A percentile compares a stretch with the other conserved stretches of the same genome.
These are phyloP conservation scores for Elsinoe necatrix DNA, from an alignment of 2,329 filamentous ascomycete genomes.

Conservation along the genomic window DNA sequence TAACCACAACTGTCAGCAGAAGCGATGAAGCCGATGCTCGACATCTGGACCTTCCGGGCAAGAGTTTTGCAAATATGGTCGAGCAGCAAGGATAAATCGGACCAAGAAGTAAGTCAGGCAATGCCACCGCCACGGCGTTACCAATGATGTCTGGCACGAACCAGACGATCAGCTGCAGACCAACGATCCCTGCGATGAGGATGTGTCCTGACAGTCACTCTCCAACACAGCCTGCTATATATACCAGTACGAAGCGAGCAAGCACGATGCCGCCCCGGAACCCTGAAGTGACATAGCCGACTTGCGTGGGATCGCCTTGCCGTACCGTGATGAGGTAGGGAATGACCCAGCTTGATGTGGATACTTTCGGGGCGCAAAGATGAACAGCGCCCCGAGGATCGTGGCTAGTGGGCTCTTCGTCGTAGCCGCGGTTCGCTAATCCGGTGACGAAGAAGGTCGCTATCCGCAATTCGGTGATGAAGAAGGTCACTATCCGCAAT, in stretches of 20 bases:
- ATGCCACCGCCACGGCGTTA: conserved; percentile 40
- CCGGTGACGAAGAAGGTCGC: conserved; percentile 50
- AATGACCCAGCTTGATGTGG: conserved; percentile 78
- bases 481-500: conserved; percentile 49
- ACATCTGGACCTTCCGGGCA: conserved; percentile 54
- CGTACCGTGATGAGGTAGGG: conserved; percentile 71
- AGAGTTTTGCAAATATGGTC: conserved; percentile 52
- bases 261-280: conserved; percentile 48
- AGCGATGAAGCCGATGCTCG: conserved; percentile 58
- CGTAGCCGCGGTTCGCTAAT: conserved; percentile 64
- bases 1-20: conserved; percentile 61
- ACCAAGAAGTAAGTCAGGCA: conserved; percentile 68
- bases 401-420: conserved; percentile 53
- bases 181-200: conserved; percentile 52
- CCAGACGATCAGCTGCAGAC: conserved; percentile 73
- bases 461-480: conserved; percentile 44
- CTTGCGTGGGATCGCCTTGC: conserved; percentile 57
- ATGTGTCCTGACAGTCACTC: conserved; percentile 61
- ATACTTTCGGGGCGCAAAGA: conserved; percentile 81
- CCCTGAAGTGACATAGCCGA: conserved; percentile 70
- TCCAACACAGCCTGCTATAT: conserved; percentile 57
- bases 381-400: conserved; percentile 67
- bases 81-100: conserved; percentile 70
- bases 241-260: conserved; percentile 58
- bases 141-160: conserved; percentile 62